These are phyloP conservation scores for Leucogyrophana mollusca DNA, from an alignment of 768 basidiomycete species.

Conservation along the genomic window DNA sequence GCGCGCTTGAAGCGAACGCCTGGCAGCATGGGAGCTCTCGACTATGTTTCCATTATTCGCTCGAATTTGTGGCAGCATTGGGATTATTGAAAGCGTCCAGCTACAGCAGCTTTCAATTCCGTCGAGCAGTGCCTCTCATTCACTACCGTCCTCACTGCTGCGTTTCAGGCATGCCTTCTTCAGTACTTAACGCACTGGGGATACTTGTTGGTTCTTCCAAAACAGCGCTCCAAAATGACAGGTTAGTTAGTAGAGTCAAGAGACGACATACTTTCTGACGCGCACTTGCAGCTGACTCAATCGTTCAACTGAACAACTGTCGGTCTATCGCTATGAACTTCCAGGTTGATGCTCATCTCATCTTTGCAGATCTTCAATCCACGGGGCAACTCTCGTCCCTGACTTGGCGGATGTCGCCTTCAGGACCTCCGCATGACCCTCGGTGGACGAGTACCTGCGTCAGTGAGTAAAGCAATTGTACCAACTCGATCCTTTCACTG, in stretches of 20 bases:
- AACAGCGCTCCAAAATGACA: too few relatives aligned
- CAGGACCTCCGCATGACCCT: conserved; percentile 44
- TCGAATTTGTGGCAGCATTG: conserved; percentile 23
- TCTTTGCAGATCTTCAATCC: conserved; percentile 53
- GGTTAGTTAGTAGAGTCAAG: too few relatives aligned
- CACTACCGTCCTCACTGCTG: conserved; percentile 16
- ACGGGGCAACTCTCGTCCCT: conserved; percentile 40
- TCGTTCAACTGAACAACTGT: conserved; percentile 43
- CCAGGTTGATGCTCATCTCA: background rate
- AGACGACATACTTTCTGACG: conserved; percentile 1
- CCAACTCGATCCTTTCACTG: conserved; percentile 9
- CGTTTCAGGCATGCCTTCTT: too few relatives aligned
- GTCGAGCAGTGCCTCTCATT: conserved; percentile 24
- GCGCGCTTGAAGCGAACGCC: conserved; percentile 31
- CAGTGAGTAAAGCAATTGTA: conserved; percentile 36
- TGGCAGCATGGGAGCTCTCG: conserved; percentile 20
- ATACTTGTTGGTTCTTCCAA: too few relatives aligned
- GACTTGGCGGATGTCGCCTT: conserved; percentile 51
- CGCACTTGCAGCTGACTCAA: conserved; percentile 23
- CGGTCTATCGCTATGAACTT: conserved; percentile 10
- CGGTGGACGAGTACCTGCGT: conserved; percentile 61
- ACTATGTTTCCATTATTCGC: conserved; percentile 24
- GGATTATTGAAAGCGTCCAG: conserved; percentile 26
- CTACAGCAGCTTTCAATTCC: conserved; percentile 22
- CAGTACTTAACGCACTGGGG: too few relatives aligned